These are phyloP conservation scores for Candida sanyiensis DNA, from an alignment of 805 yeast genomes.

Conservation along the genomic window DNA sequence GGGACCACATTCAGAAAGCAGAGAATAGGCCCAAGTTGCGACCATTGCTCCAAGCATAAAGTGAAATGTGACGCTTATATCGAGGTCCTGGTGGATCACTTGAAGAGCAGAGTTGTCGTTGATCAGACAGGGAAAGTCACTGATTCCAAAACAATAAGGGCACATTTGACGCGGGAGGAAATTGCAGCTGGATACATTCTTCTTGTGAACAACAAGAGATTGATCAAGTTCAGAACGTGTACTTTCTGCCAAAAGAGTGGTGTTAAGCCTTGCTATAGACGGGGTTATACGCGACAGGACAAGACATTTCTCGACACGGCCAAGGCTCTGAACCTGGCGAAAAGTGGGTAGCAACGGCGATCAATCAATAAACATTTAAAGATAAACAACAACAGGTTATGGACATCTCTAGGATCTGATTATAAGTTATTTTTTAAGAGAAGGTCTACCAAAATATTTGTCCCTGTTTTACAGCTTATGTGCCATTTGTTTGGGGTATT, in stretches of 20 bases:
- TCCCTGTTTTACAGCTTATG: neutral
- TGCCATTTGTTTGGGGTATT: neutral
- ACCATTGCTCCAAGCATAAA: slow-evolving; percentile 7
- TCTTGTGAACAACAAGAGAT: neutral
- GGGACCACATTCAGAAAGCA: slow-evolving; percentile 8
- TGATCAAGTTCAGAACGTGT: slow-evolving; percentile 10
- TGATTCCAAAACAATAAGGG: neutral
- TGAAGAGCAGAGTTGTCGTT: too few relatives aligned
- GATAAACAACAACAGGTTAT: too few relatives aligned
- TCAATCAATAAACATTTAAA: too few relatives aligned
- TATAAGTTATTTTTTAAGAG: too few relatives aligned
- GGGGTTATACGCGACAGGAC: slow-evolving; percentile 8
- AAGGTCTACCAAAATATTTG: too few relatives aligned
- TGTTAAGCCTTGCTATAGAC: slow-evolving; percentile 5
- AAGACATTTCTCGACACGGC: slow-evolving; percentile 1
- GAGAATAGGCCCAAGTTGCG: slow-evolving; percentile 11
- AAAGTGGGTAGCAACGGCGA: too few relatives aligned
- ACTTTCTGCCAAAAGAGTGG: slow-evolving; percentile 7
- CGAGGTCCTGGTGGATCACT: neutral
- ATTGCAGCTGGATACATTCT: neutral
- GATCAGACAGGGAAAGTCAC: slow-evolving; percentile 4
- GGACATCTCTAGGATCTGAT: too few relatives aligned
- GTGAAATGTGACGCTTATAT: slow-evolving; percentile 12
- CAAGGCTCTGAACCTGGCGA: too few relatives aligned
- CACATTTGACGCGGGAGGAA: slow-evolving; percentile 4